phyloP scores from a whole-genome alignment of 2,329 filamentous ascomycete species.

The Huntiella savannae region DNA sequence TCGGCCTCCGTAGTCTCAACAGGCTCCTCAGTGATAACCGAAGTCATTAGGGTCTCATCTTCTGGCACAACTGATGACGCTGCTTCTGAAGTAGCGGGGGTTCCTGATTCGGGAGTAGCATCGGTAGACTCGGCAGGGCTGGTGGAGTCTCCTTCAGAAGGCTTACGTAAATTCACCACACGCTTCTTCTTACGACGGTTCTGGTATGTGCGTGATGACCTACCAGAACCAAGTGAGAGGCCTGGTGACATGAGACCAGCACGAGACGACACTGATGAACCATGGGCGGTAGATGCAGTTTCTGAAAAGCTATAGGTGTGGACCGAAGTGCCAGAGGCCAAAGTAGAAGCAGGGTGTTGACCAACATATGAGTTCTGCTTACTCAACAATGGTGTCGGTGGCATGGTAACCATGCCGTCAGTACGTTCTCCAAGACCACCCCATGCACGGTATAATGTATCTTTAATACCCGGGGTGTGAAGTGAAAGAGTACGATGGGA shows the following conservation, averaged over 20 bases:
- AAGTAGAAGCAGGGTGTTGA: neutral
- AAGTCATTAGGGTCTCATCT: constrained; percentile 39
- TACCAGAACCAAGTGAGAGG: constrained; percentile 41
- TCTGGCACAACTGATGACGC: constrained; percentile 24
- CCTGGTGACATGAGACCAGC: constrained; percentile 29
- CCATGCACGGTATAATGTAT: constrained; percentile 87
- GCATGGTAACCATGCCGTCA: constrained; percentile 27
- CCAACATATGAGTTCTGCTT: constrained; percentile 39
- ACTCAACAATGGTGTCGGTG: constrained; percentile 32
- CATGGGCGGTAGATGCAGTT: constrained; percentile 42
- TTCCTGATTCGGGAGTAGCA: constrained; percentile 27
- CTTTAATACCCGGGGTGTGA: constrained; percentile 76
- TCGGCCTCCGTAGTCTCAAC: constrained; percentile 24
- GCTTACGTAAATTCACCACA: constrained; percentile 61
- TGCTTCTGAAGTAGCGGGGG: constrained; percentile 26
- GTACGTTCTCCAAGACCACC: constrained; percentile 55
- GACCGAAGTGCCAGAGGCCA: constrained; percentile 8
- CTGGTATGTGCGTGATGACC: constrained; percentile 38
- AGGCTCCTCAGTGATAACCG: constrained; percentile 39
- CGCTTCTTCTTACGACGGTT: constrained; percentile 66
- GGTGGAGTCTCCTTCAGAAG: constrained; percentile 26
- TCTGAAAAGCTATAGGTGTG: constrained; percentile 45
- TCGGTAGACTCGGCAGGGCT: constrained; percentile 24
- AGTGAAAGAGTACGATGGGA: constrained; percentile 81
- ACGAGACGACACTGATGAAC: constrained; percentile 35